Base-by-base conservation (phyloP, 371 early-diverging fungal species). In the Conidiobolus incongruus region DNA sequence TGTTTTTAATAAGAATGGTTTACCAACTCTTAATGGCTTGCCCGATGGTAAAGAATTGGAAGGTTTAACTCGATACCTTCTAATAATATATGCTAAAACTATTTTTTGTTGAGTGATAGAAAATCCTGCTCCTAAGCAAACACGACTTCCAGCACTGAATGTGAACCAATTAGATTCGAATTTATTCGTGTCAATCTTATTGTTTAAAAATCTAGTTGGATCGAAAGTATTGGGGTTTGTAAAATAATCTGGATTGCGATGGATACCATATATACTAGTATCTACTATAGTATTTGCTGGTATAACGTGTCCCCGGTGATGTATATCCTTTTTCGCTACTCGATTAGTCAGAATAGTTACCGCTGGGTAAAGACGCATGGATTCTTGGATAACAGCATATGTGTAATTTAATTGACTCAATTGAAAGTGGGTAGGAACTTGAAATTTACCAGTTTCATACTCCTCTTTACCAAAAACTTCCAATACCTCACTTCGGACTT, bases 51-150 rank as follows among this genome's bases (percentile, higher is more conserved):
- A n/a, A n/a, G n/a, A n/a, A n/a, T n/a, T n/a, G n/a, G n/a, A n/a
- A n/a, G n/a, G n/a, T n/a, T n/a, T n/a, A 7, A 38, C 24, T 10
- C 10, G 5, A 24, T 38, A 61, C 19, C 54, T 54, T 35, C 49
- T 50, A 2, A 62, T 42, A n/a, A 71, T 35, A 62, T 65, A 61
- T 4, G 63, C 45, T n/a, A 68, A 50, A 2, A 67, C 23, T 7
- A 67, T 52, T 13, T 66, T 58, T 52, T 68, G 70, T 21, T 67
- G 65, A 7, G 59, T 46, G 41, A 71, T 48, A 1, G 68, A 62
- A 41, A 73, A 71, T 33, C 65, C 60, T 57, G 61, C 57, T 30
- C 69, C 74, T 33, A 69, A 52, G 35, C 74, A 72, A 7, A 10
- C 13, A 2, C 44, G 8, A 5, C 34, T 5, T 13, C 44, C 44